phyloP scores from a whole-genome alignment of 169 alveolate species.

The Plasmodium knowlesi region DNA sequence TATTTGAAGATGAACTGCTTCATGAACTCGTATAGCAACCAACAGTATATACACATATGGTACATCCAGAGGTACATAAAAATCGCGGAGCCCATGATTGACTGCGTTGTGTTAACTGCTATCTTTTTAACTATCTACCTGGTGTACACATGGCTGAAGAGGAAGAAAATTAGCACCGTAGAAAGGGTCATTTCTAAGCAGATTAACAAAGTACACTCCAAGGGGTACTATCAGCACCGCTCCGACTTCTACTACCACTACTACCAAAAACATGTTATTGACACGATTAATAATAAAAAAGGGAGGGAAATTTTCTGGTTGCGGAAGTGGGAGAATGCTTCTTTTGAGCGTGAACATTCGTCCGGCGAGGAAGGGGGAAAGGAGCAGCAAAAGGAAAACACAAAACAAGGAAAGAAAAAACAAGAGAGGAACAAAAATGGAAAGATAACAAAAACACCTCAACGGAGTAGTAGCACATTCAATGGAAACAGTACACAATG shows the following conservation, averaged over 20 bases:
- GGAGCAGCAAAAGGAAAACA: not conserved
- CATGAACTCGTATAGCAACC: constrained; percentile 3
- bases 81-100: constrained; percentile 73
- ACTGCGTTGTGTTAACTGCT: constrained; percentile 18
- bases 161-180: constrained; percentile 7
- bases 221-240: constrained; percentile 19
- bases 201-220: not conserved
- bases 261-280: constrained; percentile 35
- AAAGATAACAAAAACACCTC: not conserved
- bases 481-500: not conserved
- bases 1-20: constrained; percentile 68
- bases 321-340: not conserved
- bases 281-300: constrained; percentile 32
- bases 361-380: not conserved
- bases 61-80: constrained; percentile 68
- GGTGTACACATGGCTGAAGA: constrained; percentile 24
- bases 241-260: constrained; percentile 55
- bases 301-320: not conserved
- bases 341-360: not conserved
- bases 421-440: not conserved
- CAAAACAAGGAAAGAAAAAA: too few relatives aligned
- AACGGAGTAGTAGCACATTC: not conserved
- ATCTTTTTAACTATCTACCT: constrained; percentile 9
- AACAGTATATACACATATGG: constrained; percentile 57
- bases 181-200: constrained; percentile 41